Evolutionary conservation across 768 basidiomycete genomes (phyloP), one percentile per base, ranked within the genome.

Genomic region (Cystobasidium tubakii): DNA sequence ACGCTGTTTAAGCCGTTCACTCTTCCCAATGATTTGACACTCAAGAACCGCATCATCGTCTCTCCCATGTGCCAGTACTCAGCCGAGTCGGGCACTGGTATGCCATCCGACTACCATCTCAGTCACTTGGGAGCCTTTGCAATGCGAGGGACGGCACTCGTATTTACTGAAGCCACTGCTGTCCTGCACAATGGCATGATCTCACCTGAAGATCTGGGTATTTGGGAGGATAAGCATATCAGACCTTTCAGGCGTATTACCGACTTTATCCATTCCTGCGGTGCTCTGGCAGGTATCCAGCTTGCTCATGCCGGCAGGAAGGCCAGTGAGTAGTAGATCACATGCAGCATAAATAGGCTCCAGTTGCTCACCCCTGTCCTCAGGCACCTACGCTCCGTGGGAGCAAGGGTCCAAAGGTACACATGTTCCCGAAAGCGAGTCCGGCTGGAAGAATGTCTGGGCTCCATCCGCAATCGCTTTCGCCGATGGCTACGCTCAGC

Each of bases 281-380:
- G 86, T 10, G 85, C 87, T 0, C 83, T 85, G 62, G 87, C 92
- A 31, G 91, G 89, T 0, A 84, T 93, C 36, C 91, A 93, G 79
- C 86, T 93, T 23, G 86, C 87, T 0, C 90, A 92, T 79, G 89
- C 88, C 0, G 90, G 90, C 0, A 83, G 89, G n/a, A 93, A 94
- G 79, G 87, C 88, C 36, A 50, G 44, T 67, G 25, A 65, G 63
- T 44, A 63, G 19, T 34, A 17, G 12, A 19, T 25, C 2, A 15
- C 7, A 19, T 29, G 19, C 33, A 6, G 53, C n/a, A n/a, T 23
- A 23, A 55, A 7, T 39, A 7, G 21, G 29, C 6, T 36, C 34
- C 25, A 9, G 13, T n/a, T 36, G 17, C 17, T 62, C 15, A 19
- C 10, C 57, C 17, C 25, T 42, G 9, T 27, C 33, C n/a, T 63